Conservation (phyloP, 805 yeast species). For the Brettanomyces nanus region DNA sequence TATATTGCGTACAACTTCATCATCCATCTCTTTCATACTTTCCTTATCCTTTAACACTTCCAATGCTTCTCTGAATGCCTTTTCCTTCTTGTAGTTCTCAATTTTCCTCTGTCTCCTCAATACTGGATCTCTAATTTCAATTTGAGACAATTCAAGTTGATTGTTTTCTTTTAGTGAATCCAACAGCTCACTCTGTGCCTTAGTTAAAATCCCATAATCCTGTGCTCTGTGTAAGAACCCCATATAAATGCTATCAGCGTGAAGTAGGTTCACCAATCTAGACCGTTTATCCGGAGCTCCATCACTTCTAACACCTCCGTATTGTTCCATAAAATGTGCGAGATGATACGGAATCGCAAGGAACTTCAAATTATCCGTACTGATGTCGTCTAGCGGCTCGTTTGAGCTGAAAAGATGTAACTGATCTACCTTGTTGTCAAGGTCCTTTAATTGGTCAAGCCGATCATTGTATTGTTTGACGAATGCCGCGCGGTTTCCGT, state of each 20-base stretch:
- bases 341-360: conserved; percentile 52
- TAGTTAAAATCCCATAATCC: conserved; percentile 35
- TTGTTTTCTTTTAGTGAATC: conserved; percentile 32
- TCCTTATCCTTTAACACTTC: conserved; percentile 29
- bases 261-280: conserved; percentile 28
- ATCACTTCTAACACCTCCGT: conserved; percentile 18
- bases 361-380: conserved; percentile 54
- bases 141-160: conserved; percentile 35
- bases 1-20: conserved; percentile 51
- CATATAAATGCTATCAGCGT: conserved; percentile 35
- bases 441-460: conserved; percentile 6
- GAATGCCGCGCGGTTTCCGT: conserved; percentile 5
- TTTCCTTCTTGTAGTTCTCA: conserved; percentile 54
- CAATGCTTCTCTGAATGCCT: conserved; percentile 40
- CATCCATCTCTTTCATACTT: conserved; percentile 40
- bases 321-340: conserved; percentile 32
- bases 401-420: conserved; percentile 61
- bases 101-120: conserved; percentile 63
- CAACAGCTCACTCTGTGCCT: conserved; percentile 29
- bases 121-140: conserved; percentile 25
- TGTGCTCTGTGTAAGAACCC: conserved; percentile 38
- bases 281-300: conserved; percentile 9
- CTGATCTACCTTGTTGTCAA: conserved; percentile 31
- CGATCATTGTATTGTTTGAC: background rate
- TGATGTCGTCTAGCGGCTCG: conserved; percentile 62